Evolutionary conservation across 495 filamentous ascomycete species (phyloP), one percentile per base, ranked within the genome.

Genomic region (Daldinia grandis): DNA sequence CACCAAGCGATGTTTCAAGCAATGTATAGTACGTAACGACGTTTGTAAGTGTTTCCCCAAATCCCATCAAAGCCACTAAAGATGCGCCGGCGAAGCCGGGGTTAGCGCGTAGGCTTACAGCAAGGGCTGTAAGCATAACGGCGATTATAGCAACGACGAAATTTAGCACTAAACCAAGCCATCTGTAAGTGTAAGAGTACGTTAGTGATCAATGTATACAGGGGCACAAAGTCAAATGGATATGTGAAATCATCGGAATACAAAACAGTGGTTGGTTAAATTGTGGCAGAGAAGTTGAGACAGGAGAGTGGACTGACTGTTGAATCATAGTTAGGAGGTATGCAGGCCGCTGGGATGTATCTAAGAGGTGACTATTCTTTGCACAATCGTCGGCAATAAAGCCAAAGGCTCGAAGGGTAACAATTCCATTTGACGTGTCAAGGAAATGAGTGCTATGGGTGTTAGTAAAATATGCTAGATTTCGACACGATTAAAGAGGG

Each of bases 311-410:
- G n/a, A 69, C 67, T 55, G 3, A 70, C 64, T 82, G 79, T 64
- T 88, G 88, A 21, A 89, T 81, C 55, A 82, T 81, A 58, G 80
- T 85, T 47, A 90, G 81, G 38, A 89, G 81, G 69, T 90, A 90
- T 64, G 84, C 86, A 6, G 88, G 88, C 15, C 81, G 73, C 62
- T 89, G 87, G 6, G 85, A 87, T 15, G 74, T 72, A 69, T 89
- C 86, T 9, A 90, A 69, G 6, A 86, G 78, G n/a, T 72, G 66
- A 24, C 74, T 69, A 47, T 83, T 84, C 56, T 84, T 81, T 38
- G 79, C 74, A 14, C 73, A 70, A 62, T 84, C 76, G 83, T 87
- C 88, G 17, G 12, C 28, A 12, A 31, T 24, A 21, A 58, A 67
- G 7, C 87, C 86, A 69, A 88, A 88, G 14, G 87, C 85, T 8